phyloP scores from a whole-genome alignment of 2,329 filamentous ascomycete genomes.

The Pseudocercospora vitis region DNA sequence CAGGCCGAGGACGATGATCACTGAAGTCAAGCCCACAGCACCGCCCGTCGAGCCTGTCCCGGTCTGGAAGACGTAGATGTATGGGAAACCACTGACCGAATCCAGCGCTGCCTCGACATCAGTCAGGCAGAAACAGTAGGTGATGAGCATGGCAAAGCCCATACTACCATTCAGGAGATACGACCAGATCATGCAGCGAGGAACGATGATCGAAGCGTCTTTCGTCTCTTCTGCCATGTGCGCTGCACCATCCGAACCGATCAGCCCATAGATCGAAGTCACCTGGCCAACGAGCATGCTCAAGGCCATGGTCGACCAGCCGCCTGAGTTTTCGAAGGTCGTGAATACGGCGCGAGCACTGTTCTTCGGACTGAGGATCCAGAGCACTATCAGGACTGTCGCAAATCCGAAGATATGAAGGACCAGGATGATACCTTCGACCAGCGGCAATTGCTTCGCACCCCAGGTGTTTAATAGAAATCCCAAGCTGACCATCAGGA shows the following conservation, averaged over 20 bases:
- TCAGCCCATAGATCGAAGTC: conserved; percentile 27
- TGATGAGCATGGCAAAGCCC: conserved; percentile 28
- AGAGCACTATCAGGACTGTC: conserved; percentile 34
- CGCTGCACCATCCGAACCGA: conserved; percentile 30
- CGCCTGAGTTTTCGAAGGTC: conserved; percentile 27
- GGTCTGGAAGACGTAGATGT: conserved; percentile 31
- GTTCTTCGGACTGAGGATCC: conserved; percentile 33
- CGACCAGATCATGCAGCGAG: conserved; percentile 31
- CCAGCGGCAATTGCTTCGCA: conserved; percentile 37
- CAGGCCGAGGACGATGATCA: conserved; percentile 29
- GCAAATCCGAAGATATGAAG: conserved; percentile 36
- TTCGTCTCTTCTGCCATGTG: conserved; percentile 36
- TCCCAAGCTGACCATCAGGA: conserved; percentile 19
- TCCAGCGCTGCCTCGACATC: conserved; percentile 23
- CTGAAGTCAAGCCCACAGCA: conserved; percentile 24
- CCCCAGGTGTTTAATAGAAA: conserved; percentile 25
- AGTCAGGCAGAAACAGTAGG: conserved; percentile 27
- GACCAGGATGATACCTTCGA: conserved; percentile 42
- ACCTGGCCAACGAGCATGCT: conserved; percentile 23
- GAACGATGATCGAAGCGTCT: conserved; percentile 32
- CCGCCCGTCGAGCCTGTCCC: conserved; percentile 26
- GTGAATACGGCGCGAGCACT: conserved; percentile 33
- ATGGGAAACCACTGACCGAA: conserved; percentile 22
- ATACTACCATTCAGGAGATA: conserved; percentile 24
- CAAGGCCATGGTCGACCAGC: conserved; percentile 14